Evolutionary conservation across 2,329 filamentous ascomycete genomes (phyloP).

Genomic region (Aureobasidium sp.): DNA sequence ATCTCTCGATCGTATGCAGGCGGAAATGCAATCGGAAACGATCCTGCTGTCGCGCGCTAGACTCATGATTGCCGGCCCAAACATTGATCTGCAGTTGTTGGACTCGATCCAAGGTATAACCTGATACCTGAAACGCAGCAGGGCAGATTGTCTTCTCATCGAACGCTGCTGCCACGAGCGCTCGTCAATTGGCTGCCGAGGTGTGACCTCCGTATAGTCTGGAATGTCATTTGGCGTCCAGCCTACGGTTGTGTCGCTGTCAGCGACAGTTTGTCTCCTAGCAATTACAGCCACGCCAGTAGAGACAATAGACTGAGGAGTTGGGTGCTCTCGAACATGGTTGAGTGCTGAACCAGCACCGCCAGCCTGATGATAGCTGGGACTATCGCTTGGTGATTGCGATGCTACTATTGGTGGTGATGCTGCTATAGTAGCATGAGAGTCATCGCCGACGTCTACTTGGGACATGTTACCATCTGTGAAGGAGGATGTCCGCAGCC

Average conservation of each 20-base stretch:
- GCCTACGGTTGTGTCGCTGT: not conserved
- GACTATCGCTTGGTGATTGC: not conserved
- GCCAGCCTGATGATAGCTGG: not conserved
- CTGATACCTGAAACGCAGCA: not conserved
- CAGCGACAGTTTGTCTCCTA: not conserved
- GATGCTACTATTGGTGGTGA: not conserved
- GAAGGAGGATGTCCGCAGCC: not conserved
- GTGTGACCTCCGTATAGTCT: not conserved
- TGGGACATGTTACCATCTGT: not conserved
- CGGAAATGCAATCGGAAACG: not conserved
- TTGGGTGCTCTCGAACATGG: not conserved
- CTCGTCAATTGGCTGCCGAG: not conserved
- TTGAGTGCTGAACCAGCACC: not conserved
- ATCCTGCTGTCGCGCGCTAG: slow-evolving; percentile 3
- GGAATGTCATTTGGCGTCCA: not conserved
- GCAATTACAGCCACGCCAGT: not conserved
- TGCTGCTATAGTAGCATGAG: not conserved
- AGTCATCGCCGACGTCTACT: not conserved
- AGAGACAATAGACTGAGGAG: not conserved
- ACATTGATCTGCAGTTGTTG: slow-evolving; percentile 1
- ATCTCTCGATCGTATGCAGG: not conserved
- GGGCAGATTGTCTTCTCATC: not conserved
- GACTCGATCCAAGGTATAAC: slow-evolving; percentile 2
- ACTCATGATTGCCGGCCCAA: not conserved
- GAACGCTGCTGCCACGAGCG: not conserved